Conservation (phyloP, 2,329 filamentous ascomycete genomes). For the Fusarium sarcochroum region DNA sequence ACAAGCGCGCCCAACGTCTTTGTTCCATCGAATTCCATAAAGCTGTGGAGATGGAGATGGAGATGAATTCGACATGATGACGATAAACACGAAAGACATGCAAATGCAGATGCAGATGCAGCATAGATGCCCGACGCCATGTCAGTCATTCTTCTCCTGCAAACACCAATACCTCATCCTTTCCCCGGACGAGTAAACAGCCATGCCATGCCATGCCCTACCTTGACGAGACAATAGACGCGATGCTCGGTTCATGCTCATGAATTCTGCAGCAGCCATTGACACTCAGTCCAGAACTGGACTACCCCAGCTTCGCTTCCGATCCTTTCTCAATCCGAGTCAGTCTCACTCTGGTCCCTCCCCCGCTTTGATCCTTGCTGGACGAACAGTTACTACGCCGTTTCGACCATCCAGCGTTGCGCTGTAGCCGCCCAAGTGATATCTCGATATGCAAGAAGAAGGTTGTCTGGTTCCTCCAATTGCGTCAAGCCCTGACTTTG, state of each 20-base stretch:
- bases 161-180: constrained; percentile 18
- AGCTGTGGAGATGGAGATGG: constrained; percentile 12
- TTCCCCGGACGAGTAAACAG: not conserved
- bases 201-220: too few species aligned
- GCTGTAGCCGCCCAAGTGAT: constrained; percentile 44
- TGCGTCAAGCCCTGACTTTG: constrained; percentile 16
- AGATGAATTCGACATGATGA: constrained; percentile 5
- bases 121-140: constrained; percentile 14
- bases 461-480: constrained; percentile 24
- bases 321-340: not conserved
- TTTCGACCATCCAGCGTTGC: constrained; percentile 41
- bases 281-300: not conserved
- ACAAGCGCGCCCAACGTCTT: constrained; percentile 26
- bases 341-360: constrained; percentile 8
- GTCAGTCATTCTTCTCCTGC: constrained; percentile 26
- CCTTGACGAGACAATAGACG: constrained; percentile 15
- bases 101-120: constrained; percentile 1
- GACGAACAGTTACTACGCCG: constrained; percentile 21
- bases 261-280: constrained; percentile 5
- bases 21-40: constrained; percentile 13
- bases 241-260: constrained; percentile 9
- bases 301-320: constrained; percentile 13
- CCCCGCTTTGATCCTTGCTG: constrained; percentile 35
- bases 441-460: constrained; percentile 27
- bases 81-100: not conserved